These are phyloP conservation scores for Pseudogymnoascus sp. DNA, from an alignment of 2,329 filamentous ascomycete species.

Conservation along the genomic window DNA sequence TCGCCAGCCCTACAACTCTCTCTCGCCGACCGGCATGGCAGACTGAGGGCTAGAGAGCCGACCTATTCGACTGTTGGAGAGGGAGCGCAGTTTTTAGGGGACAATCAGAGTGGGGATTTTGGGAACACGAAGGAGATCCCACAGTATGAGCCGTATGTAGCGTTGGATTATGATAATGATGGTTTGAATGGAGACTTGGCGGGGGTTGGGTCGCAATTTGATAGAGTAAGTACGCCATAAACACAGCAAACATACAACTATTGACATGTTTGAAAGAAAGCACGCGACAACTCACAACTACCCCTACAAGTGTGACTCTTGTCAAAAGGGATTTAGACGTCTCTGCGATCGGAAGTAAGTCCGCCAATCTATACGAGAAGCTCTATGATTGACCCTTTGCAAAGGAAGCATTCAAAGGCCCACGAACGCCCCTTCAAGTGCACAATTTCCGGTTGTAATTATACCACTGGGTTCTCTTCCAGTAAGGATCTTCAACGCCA, in stretches of 20 bases:
- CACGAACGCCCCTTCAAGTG: slow-evolving; percentile 11
- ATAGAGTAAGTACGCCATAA: background rate
- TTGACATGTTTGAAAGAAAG: background rate
- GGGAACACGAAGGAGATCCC: background rate
- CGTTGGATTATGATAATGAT: background rate
- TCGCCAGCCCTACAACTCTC: background rate
- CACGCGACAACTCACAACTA: background rate
- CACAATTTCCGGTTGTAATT: slow-evolving; percentile 8
- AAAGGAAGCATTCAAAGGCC: slow-evolving; percentile 12
- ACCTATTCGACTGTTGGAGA: background rate
- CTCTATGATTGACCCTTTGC: background rate
- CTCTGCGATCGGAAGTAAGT: slow-evolving; percentile 6
- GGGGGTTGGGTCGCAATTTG: background rate
- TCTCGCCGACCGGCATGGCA: background rate
- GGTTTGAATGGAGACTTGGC: background rate
- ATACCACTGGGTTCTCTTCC: slow-evolving; percentile 12
- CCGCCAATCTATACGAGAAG: background rate
- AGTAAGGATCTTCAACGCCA: slow-evolving; percentile 12
- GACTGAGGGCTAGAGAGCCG: background rate
- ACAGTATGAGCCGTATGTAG: background rate
- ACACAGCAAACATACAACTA: background rate
- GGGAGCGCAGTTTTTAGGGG: too few relatives aligned
- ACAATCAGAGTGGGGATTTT: background rate
- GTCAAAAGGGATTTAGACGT: background rate
- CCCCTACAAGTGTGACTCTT: background rate